A percentile compares a stretch with the other conserved stretches of the same genome.
phyloP scores from a whole-genome alignment of 805 yeast genomes.

The Starmerella apis region DNA sequence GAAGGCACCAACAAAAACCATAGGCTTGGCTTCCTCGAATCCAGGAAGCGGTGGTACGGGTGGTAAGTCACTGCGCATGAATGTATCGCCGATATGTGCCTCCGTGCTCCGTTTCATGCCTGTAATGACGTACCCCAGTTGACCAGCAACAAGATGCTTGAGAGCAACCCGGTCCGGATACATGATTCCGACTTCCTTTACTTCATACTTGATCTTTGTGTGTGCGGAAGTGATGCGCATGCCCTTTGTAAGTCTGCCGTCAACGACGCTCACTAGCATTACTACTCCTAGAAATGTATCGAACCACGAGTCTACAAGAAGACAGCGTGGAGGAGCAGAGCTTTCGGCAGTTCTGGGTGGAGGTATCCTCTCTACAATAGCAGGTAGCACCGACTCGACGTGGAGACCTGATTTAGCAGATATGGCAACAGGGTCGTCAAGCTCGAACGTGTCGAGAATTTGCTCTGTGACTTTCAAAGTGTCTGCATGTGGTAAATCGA shows the following conservation, averaged over 20 bases:
- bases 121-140: constrained; percentile 88
- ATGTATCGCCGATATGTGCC: constrained; percentile 86
- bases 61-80: constrained; percentile 43
- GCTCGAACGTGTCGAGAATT: constrained; percentile 71
- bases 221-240: constrained; percentile 68
- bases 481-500: constrained; percentile 82
- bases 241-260: constrained; percentile 68
- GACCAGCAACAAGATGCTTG: constrained; percentile 66
- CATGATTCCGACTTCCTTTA: constrained; percentile 90
- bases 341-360: constrained; percentile 41
- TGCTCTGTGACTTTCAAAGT: constrained; percentile 71
- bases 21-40: constrained; percentile 92
- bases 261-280: constrained; percentile 70
- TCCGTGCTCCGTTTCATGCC: constrained; percentile 84
- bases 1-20: constrained; percentile 97
- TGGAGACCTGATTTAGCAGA: constrained; percentile 87
- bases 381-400: constrained; percentile 69
- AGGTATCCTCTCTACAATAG: constrained; percentile 71
- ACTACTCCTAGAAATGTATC: constrained; percentile 89
- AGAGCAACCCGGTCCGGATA: constrained; percentile 74
- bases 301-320: constrained; percentile 96
- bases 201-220: constrained; percentile 66
- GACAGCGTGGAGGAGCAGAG: constrained; percentile 50
- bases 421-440: constrained; percentile 58
- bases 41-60: constrained; percentile 74